Base-by-base conservation (phyloP, 495 filamentous ascomycete species). In the Tuber umbilicatum region DNA sequence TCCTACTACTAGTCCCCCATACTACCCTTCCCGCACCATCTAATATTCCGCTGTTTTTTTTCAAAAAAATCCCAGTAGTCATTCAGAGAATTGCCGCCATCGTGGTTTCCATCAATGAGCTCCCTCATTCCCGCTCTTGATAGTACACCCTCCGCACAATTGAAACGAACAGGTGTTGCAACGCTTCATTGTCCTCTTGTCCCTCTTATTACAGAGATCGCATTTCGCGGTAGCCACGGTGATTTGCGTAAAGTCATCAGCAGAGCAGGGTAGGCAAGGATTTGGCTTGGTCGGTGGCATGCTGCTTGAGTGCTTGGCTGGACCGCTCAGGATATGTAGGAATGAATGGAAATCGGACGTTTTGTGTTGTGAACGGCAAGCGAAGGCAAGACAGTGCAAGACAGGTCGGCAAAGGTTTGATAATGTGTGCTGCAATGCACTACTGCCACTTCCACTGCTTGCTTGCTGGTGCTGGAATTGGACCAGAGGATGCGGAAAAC, bases 211-310 rank as follows among this genome's bases (percentile, higher is more conserved):
- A 78, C 87, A 88, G 1, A 83, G 21, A 43, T 88, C 87, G 72
- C 87, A 88, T 77, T 87, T 88, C 1, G 85, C 86, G 0, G 86
- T 88, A 73, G 85, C 84, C 9, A 85, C 84, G 1, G 73, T 76
- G 27, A 87, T 82, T 35, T 82, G 70, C 7, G 68, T 73, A 64
- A 82, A 81, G 68, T 74, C 72, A 0, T 78, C 79, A 27, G 79
- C 70, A 23, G 79, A 73, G 68, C 79, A 80, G 12, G 79, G 73
- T n/a, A 23, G 47, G 70, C 71, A 38, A 71, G 67, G 10, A 39
- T 70, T 50, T 38, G 42, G 31, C 27, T 69, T 70, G 37, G 35
- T 68, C 27, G 27, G 35, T 50, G 77, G 77, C 76, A 79, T 79
- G 67, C 70, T 72, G 39, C n/a, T 47, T 35, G 23, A 19, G 55